These are phyloP conservation scores for Agapanthus africanus DNA, from an alignment of 106 monocot species.

Conservation along the genomic window DNA sequence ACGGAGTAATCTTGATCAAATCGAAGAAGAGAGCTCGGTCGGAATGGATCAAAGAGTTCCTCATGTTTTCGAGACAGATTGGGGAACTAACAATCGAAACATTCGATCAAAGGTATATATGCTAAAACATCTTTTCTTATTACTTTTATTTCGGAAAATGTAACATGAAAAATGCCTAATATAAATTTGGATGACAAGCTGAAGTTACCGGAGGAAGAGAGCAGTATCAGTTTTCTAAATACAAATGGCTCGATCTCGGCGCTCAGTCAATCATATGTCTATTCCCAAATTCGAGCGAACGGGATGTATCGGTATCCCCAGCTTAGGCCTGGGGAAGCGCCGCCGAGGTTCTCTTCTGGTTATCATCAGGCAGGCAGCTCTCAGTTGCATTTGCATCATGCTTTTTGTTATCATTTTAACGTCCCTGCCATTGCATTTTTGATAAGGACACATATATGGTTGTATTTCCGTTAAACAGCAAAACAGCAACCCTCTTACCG, in stretches of 20 bases:
- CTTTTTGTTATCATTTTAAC: not conserved
- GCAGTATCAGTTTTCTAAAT: not conserved
- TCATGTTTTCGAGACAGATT: conserved; percentile 24
- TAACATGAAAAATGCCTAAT: not conserved
- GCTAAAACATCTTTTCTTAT: not conserved
- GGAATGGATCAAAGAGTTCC: conserved; percentile 36
- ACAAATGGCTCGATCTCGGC: not conserved
- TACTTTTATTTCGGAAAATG: not conserved
- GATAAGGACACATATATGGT: not conserved
- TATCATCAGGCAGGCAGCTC: conserved; percentile 24
- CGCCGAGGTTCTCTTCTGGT: conserved; percentile 5
- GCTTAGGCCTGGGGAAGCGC: not conserved
- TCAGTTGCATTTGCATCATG: not conserved
- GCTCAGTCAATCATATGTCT: not conserved
- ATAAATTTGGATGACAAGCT: conserved; percentile 29
- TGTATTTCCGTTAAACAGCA: not conserved
- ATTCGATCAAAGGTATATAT: conserved; percentile 9
- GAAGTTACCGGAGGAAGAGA: conserved; percentile 18
- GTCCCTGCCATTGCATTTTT: not conserved
- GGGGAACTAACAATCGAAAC: conserved; percentile 14
- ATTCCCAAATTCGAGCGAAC: not conserved
- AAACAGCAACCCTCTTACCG: not conserved
- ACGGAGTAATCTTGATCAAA: conserved; percentile 11
- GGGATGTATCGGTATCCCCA: conserved; percentile 10
- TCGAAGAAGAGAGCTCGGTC: conserved; percentile 21